Evolutionary conservation across 208 protist species (phyloP), one percentile per base, ranked within the genome.

Genomic region (Leishmania mexicana): DNA sequence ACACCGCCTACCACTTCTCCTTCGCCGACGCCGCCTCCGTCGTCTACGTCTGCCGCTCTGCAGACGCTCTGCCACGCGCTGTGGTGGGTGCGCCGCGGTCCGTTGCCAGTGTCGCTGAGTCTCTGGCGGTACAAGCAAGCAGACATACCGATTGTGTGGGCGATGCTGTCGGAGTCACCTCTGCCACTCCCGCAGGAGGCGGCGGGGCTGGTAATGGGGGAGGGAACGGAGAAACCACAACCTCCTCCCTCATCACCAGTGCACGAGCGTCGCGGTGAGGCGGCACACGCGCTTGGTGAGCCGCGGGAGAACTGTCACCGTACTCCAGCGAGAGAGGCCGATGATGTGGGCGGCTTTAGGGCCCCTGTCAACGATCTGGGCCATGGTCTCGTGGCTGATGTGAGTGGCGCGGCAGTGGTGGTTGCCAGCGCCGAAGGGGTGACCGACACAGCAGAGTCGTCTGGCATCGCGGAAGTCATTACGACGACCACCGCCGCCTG

Each of bases 21-120:
- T 49, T 8, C 74, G 21, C 2, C 42, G 49, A 45, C 54, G n/a
- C n/a, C 45, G 17, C 64, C 42, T 3, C 58, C n/a, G 7, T 5
- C 71, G 40, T 45, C 21, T 1, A n/a, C 62, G 21, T 78, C 83
- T 3, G 31, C 79, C 5, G 35, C 85, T 19, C 73, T 91, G 45
- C 70, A 85, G 60, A 83, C 86, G 38, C 82, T 94, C n/a, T 68
- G 71, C 24, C 75, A 77, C 10, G 81, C 90, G 47, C 35, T 90
- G 64, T 94, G 90, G 90, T 94, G 90, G 90, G 28, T 94, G 54
- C 84, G 58, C 38, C 78, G 83, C n/a, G 62, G 64, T 0, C 76
- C 73, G 13, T 79, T 90, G 75, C 82, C 85, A 10, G 78, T 94
- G 35, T 90, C 90, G 38, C 70, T 94, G 77, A 88, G 75, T 62